These are phyloP conservation scores for Parathielavia appendiculata DNA, from an alignment of 495 filamentous ascomycete species.

Conservation along the genomic window DNA sequence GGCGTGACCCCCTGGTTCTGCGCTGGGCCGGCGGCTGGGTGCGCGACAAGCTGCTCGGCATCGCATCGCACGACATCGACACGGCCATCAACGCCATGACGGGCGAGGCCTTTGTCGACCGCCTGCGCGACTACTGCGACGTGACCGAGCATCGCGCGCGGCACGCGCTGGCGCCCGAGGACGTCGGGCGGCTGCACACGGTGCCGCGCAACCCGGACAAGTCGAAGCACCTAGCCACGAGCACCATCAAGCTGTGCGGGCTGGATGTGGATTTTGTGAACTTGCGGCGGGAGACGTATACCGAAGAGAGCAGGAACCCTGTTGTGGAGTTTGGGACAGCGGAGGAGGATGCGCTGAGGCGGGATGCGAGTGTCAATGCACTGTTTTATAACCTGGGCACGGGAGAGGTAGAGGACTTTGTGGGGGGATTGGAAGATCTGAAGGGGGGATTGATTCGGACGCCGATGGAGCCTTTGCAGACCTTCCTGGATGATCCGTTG, in stretches of 20 bases:
- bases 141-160: constrained; percentile 34
- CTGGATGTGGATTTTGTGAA: constrained; percentile 94
- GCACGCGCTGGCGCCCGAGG: constrained; percentile 46
- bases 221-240: constrained; percentile 94
- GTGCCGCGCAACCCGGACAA: constrained; percentile 92
- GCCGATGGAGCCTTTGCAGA: constrained; percentile 82
- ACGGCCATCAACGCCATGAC: constrained; percentile 94
- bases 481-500: constrained; percentile 91
- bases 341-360: constrained; percentile 79
- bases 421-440: constrained; percentile 74
- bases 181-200: constrained; percentile 63
- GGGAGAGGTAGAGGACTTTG: constrained; percentile 76
- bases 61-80: constrained; percentile 85
- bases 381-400: constrained; percentile 91
- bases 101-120: constrained; percentile 73
- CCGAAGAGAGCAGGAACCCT: constrained; percentile 79
- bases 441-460: constrained; percentile 67
- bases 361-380: constrained; percentile 93
- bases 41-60: constrained; percentile 84
- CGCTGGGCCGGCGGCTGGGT: constrained; percentile 99
- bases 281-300: constrained; percentile 84
- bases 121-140: constrained; percentile 53
- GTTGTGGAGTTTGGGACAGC: constrained; percentile 91
- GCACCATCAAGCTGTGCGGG: constrained; percentile 77
- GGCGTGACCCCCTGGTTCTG: constrained; percentile 50